These are phyloP conservation scores for Aspergillus sp. DNA, from an alignment of 2,329 filamentous ascomycete genomes.

Conservation along the genomic window DNA sequence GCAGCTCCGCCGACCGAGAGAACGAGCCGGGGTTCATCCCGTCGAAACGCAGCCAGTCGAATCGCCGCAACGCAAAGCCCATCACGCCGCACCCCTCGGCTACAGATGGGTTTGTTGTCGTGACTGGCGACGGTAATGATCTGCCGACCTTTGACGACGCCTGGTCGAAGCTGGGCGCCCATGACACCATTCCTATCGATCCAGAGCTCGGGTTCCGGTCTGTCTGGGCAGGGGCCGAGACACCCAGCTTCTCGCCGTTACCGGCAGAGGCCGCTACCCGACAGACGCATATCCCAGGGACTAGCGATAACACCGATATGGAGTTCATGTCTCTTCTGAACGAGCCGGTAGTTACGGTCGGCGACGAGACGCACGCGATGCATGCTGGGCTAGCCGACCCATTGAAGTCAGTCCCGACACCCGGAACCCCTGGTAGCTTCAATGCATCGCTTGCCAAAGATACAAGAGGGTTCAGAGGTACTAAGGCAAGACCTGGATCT, in stretches of 20 bases:
- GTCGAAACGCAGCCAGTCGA: neutral
- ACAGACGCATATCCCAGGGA: neutral
- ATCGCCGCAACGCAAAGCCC: neutral
- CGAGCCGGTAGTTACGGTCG: neutral
- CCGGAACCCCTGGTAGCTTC: neutral
- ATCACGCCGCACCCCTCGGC: neutral
- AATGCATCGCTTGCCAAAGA: neutral
- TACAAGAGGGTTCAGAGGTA: neutral
- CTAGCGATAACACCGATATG: neutral
- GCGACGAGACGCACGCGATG: neutral
- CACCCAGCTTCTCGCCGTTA: neutral
- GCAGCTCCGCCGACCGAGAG: neutral
- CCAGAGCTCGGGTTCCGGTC: neutral
- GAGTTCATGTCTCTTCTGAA: neutral
- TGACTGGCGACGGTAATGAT: neutral
- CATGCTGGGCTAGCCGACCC: neutral
- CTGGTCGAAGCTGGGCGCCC: neutral
- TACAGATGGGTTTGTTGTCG: neutral
- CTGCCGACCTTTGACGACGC: neutral
- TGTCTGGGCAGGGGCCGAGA: neutral
- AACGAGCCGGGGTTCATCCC: neutral
- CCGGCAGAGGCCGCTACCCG: neutral
- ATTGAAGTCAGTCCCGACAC: neutral
- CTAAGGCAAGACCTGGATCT: neutral
- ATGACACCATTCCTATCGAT: neutral